Evolutionary conservation across 2,329 filamentous ascomycete species (phyloP), one percentile per base, ranked within the genome.

Genomic region (Chrysoporthe deuterocubensis): DNA sequence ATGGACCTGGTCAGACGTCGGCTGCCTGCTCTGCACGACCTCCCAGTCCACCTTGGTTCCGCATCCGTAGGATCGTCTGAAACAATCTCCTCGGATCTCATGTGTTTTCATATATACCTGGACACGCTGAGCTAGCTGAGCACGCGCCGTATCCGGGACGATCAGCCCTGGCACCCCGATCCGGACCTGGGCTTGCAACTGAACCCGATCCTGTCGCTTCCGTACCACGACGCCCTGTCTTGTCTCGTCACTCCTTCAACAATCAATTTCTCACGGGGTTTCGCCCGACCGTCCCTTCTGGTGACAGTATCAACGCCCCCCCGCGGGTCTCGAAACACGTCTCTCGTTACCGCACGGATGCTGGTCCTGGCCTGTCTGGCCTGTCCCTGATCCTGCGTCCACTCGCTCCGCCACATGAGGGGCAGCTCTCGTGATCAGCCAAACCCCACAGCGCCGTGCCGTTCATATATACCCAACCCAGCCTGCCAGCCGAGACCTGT

Each of bases 211-310:
- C 65, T 67, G 64, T 69, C 65, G 50, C 57, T 67, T 62, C 50
- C 43, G 65, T 64, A 42, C 62, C 62, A 67, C 65, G 37, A 62
- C 58, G 54, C 32, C 62, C 26, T 26, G 26, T 26, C 26, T 26
- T 65, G 65, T 67, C 67, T 69, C 56, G 62, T 64, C 61, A 34
- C 61, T 62, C 61, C 40, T 66, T 67, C 57, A 43, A 9, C 50
- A 26, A 26, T 56, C 48, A 44, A 37, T 2, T 26, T 26, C 26
- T 26, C 26, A 26, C 48, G 16, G 32, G 5, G 34, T 26, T 26
- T 26, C 54, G 32, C 16, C 54, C 54, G 18, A 13, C 42, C 66
- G 50, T 62, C 65, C 57, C 32, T 57, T 26, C 34, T 67, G 40
- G 34, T 32, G 21, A 37, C 21, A 44, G 26, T 18, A 50, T 50